Base-by-base conservation (phyloP, 1,284 basidiomycete genomes). In the Anthracocystis setariae region DNA sequence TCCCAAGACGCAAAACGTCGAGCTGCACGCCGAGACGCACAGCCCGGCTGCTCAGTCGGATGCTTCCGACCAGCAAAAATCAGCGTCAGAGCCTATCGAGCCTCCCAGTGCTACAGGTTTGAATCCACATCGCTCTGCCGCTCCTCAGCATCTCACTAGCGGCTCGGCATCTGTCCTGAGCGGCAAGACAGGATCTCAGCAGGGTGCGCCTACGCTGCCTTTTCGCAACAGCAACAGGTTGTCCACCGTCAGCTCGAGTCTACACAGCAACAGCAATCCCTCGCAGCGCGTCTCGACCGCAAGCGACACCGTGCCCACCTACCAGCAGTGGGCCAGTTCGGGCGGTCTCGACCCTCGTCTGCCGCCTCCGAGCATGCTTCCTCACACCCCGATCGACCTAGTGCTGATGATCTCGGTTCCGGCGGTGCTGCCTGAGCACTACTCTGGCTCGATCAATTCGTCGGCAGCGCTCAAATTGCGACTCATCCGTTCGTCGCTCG, bases 341-440 rank as follows among this genome's bases (percentile, higher is more conserved):
- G 78, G 77, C 20, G 78, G 77, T 23, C 60, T 74, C 7, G 75
- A 79, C 59, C 80, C 78, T 4, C 58, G 73, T 21, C 49, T 73
- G n/a, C 65, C 76, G 2, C 74, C 73, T 10, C 79, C 79, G 5
- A 66, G 56, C 29, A 58, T 81, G 49, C 47, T 94, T 3, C 87
- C 89, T 17, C 94, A 97, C 81, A 90, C 94, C 0, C 88, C 93
- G 0, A 86, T 96, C 75, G 95, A 98, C 83, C 87, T 98, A 52
- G 92, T 97, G 77, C 87, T 98, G 51, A 92, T 97, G 56, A 85
- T 98, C 39, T 93, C 94, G 2, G 86, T 98, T 0, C 93, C 94
- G 1, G 63, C 73, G 10, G 73, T 78, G 1, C 50, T 67, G 33
- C 68, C 70, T 12, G 54, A 74, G 33, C 48, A 73, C 17, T 21